phyloP scores from a whole-genome alignment of 148 eudicot genomes.

The Camellia sinensis region DNA sequence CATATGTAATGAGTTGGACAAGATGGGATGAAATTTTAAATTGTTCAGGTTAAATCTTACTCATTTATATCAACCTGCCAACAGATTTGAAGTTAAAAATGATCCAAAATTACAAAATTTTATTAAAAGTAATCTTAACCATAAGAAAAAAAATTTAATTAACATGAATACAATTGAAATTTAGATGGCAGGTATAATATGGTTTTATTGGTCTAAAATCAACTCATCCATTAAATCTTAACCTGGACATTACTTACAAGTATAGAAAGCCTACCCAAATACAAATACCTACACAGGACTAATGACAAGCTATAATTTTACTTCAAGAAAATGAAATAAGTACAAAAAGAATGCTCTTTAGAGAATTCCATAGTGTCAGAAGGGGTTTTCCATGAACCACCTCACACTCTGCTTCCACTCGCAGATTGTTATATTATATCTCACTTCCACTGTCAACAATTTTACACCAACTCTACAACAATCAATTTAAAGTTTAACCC shows the following conservation, averaged over 20 bases:
- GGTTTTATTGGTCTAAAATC: neutral
- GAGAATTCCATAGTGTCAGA: conserved; percentile 84
- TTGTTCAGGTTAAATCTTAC: too few relatives aligned
- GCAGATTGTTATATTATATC: neutral
- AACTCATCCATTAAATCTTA: neutral
- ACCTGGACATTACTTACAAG: neutral
- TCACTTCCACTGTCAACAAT: conserved; percentile 37
- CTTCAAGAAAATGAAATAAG: conserved; percentile 16
- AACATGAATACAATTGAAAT: neutral
- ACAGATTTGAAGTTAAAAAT: too few relatives aligned
- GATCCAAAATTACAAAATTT: too few relatives aligned
- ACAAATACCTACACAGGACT: neutral
- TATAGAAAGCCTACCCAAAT: neutral
- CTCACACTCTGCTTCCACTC: conserved; percentile 67
- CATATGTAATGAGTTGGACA: neutral
- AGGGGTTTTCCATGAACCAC: conserved; percentile 86
- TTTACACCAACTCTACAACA: conserved; percentile 66
- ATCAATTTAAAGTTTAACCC: conserved; percentile 8
- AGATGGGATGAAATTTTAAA: too few relatives aligned
- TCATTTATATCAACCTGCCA: too few relatives aligned
- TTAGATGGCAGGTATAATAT: neutral
- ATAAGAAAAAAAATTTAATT: neutral
- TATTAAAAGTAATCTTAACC: too few relatives aligned
- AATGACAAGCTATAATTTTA: neutral
- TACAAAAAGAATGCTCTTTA: conserved; percentile 58